Evolutionary conservation across 2,329 filamentous ascomycete species (phyloP), one percentile per base, ranked within the genome.

Genomic region (Fusarium globosum): DNA sequence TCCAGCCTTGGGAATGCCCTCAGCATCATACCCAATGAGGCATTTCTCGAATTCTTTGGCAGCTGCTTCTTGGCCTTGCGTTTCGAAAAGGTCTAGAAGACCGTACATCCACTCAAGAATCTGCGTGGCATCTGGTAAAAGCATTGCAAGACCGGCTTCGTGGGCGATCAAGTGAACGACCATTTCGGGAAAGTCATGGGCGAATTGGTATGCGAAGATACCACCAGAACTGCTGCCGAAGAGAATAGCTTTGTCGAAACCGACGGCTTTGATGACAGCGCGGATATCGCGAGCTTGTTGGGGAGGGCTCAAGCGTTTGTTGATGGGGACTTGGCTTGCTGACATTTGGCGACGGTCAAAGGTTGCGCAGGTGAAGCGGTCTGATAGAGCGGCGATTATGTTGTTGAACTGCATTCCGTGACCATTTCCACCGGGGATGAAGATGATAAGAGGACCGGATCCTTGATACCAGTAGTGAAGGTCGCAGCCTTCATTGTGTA

Each of bases 401-500:
- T 68, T 68, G 20, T 68, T 64, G 12, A 68, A 68, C 0, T 68
- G 66, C 13, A 58, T n/a, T 2, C 65, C 66, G 0, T 68, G 66
- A 0, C 66, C 66, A 4, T 69, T 68, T 0, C 64, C 66, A 2
- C 66, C 66, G 2, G 65, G 64, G 0, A 68, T 13, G 35, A 69
- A 69, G 4, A 69, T 8, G 2, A 68, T 68, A 0, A 69, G 65
- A 21, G 65, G 57, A 0, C 66, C 65, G 0, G 16, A 36, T 0
- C 65, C 66, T 36, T 68, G 65, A 8, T 63, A 63, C 66, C 66
- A 68, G 14, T 69, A 68, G 11, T 69, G 65, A 1, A 68, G n/a
- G 15, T 51, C 57, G 2, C 66, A 68, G 1, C 65, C 65, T 15
- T 69, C 65, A 11, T 69, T 68, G 3, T 68, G 38, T 0, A 49